phyloP scores from a whole-genome alignment of 2,329 filamentous ascomycete species.

The Emergomyces pasteurianus region DNA sequence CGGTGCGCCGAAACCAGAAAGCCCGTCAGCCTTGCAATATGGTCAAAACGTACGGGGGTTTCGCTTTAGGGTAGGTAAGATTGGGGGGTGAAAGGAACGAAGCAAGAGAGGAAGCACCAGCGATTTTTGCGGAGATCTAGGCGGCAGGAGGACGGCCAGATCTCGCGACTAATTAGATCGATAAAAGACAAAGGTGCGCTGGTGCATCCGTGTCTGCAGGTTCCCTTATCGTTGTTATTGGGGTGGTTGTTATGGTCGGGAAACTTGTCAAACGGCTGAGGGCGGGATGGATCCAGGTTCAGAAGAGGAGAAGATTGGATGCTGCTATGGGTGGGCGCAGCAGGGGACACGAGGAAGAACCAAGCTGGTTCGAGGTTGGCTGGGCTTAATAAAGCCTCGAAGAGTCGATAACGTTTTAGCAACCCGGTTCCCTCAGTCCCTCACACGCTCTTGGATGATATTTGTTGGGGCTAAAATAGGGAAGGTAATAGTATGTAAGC shows the following conservation, averaged over 20 bases:
- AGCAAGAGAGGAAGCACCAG: background rate
- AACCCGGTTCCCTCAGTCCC: background rate
- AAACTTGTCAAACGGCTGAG: background rate
- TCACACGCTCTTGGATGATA: background rate
- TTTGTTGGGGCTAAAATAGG: background rate
- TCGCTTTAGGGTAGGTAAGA: background rate
- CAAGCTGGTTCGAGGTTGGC: conserved; percentile 6
- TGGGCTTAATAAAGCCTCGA: conserved; percentile 4
- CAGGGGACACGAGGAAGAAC: background rate
- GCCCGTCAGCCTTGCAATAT: background rate
- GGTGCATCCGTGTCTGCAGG: background rate
- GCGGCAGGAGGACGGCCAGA: background rate
- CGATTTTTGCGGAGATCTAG: background rate
- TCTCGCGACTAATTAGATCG: background rate
- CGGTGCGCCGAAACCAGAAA: background rate
- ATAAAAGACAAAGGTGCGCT: background rate
- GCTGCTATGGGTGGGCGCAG: background rate
- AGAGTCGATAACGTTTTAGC: background rate
- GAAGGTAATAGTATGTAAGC: background rate
- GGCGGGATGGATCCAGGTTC: background rate
- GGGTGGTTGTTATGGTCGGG: background rate
- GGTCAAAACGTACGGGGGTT: background rate
- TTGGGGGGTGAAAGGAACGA: background rate
- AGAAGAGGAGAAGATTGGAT: background rate
- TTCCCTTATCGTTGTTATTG: background rate